Base-by-base conservation (phyloP, 768 basidiomycete genomes). In the Coprinellus micaceus region DNA sequence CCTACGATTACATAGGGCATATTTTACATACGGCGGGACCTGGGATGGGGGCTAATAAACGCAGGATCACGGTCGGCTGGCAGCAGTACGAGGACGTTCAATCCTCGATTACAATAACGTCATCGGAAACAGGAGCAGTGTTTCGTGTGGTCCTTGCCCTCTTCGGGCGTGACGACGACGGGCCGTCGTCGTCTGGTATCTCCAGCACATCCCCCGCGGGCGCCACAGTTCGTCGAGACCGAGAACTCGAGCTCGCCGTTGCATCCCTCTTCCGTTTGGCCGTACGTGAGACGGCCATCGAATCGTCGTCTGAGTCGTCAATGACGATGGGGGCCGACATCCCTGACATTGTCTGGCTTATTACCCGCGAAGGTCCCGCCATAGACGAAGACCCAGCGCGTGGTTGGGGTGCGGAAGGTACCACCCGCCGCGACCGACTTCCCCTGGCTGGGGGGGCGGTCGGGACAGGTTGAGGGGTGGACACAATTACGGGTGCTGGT, bases 41-140 rank as follows among this genome's bases (percentile, higher is more conserved):
- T 33, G 13, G n/a, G n/a, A n/a, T n/a, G n/a, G n/a, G n/a, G n/a
- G n/a, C n/a, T n/a, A 13, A 33, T 33, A 33, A 33, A 33, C 33
- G 13, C 6, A 33, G 13, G 13, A 33, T 6, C 33, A 33, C n/a
- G n/a, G n/a, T n/a, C n/a, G n/a, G n/a, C n/a, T n/a, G n/a, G n/a
- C n/a, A n/a, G n/a, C n/a, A 33, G 13, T 33, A 33, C 33, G 40
- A 43, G 40, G 40, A 43, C 13, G 19, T 17, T 51, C 22, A 51
- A 51, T 51, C 49, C 30, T 51, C 49, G 40, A 81, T 73, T 29
- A 80, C 68, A 52, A 82, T 82, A 4, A 81, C 73, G 6, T 81
- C 80, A 15, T 66, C 71, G 1, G 64, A 44, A 50, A 47, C 21
- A 12, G 57, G 43, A 53, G 54, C 45, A 47, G 62, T 39, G 43